phyloP scores from a whole-genome alignment of 2,329 filamentous ascomycete species.

The Claviceps quebecensis region DNA sequence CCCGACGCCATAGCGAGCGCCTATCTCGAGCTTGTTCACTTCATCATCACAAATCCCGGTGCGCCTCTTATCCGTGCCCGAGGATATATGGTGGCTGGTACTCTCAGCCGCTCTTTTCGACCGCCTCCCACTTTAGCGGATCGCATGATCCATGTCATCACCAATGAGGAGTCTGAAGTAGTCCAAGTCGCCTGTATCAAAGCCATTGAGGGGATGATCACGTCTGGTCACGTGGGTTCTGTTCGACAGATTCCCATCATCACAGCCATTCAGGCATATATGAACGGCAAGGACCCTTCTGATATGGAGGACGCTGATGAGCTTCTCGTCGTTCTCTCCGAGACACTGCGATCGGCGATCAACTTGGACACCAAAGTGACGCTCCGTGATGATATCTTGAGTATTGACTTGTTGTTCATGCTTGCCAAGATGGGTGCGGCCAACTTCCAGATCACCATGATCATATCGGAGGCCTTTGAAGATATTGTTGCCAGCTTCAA shows the following conservation, averaged over 20 bases:
- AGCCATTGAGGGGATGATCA: constrained; percentile 57
- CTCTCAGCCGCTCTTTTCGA: constrained; percentile 55
- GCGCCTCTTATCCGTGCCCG: constrained; percentile 71
- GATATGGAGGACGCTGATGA: constrained; percentile 86
- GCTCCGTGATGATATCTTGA: constrained; percentile 55
- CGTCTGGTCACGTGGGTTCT: constrained; percentile 33
- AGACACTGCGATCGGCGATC: constrained; percentile 73
- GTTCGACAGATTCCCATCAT: constrained; percentile 49
- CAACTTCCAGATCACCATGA: constrained; percentile 81
- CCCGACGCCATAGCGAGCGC: constrained; percentile 53
- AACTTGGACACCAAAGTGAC: constrained; percentile 63
- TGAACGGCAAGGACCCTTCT: constrained; percentile 64
- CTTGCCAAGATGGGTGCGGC: constrained; percentile 76
- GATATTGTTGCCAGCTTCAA: constrained; percentile 62
- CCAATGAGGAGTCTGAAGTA: constrained; percentile 64
- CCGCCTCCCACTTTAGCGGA: constrained; percentile 54
- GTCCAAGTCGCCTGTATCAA: constrained; percentile 89
- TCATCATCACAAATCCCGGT: constrained; percentile 53
- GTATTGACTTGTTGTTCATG: constrained; percentile 73
- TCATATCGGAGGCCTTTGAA: constrained; percentile 85
- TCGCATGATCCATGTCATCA: constrained; percentile 61
- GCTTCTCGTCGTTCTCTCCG: constrained; percentile 76
- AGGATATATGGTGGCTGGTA: constrained; percentile 75
- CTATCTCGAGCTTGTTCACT: constrained; percentile 69
- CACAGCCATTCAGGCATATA: constrained; percentile 55